These are phyloP conservation scores for Candida silvatica DNA, from an alignment of 805 yeast species.

Conservation along the genomic window DNA sequence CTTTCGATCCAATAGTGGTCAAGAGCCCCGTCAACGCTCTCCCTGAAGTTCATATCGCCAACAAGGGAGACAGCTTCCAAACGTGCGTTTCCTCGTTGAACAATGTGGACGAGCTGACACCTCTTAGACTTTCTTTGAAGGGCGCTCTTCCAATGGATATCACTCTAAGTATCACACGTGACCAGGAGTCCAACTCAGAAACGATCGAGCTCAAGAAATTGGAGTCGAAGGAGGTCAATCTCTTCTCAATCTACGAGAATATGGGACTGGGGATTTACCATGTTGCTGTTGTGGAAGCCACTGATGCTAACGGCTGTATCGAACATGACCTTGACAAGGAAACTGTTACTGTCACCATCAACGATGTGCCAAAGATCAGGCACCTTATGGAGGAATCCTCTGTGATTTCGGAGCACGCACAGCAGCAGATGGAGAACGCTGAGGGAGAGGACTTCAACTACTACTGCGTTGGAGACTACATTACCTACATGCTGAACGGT, in stretches of 20 bases:
- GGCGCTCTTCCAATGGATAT: conserved; percentile 61
- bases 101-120: conserved; percentile 26
- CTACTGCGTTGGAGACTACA: conserved; percentile 90
- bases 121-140: conserved; percentile 44
- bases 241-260: conserved; percentile 37
- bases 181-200: conserved; percentile 45
- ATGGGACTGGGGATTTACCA: conserved; percentile 65
- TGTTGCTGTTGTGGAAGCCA: conserved; percentile 46
- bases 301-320: conserved; percentile 66
- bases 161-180: conserved; percentile 51
- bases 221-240: conserved; percentile 25
- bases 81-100: conserved; percentile 22
- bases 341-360: conserved; percentile 43
- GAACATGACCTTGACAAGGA: conserved; percentile 30
- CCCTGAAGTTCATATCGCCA: conserved; percentile 41
- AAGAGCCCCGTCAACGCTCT: conserved; percentile 46
- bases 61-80: conserved; percentile 13
- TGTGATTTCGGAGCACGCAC: conserved; percentile 13
- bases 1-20: conserved; percentile 28
- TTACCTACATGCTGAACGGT: conserved; percentile 70
- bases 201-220: conserved; percentile 36
- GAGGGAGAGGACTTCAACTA: conserved; percentile 21
- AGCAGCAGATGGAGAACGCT: conserved; percentile 4
- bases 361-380: conserved; percentile 68
- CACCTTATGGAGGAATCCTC: conserved; percentile 28